Evolutionary conservation across 1,139 yeast species (phyloP).

Genomic region (Diutina mesorugosa): DNA sequence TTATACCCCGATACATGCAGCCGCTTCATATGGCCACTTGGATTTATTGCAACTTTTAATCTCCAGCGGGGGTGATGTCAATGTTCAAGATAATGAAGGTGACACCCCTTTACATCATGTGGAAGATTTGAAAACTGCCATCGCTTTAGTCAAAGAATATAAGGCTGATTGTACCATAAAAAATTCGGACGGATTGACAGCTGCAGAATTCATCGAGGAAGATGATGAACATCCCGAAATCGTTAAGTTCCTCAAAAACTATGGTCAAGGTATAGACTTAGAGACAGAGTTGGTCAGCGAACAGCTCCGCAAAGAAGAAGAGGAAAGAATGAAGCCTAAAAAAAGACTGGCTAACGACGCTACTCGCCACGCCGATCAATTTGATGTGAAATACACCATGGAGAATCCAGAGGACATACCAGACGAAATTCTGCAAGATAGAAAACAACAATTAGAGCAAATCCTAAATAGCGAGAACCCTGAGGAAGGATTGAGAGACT

Average conservation of each 20-base stretch:
- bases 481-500: slow-evolving; percentile 61
- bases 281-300: slow-evolving; percentile 21
- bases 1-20: slow-evolving; percentile 93
- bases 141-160: slow-evolving; percentile 47
- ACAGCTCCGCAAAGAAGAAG: slow-evolving; percentile 9
- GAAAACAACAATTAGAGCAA: slow-evolving; percentile 52
- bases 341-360: slow-evolving; percentile 4
- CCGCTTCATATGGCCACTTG: slow-evolving; percentile 80
- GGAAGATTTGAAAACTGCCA: slow-evolving; percentile 59
- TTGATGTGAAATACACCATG: slow-evolving; percentile 38
- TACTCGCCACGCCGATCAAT: slow-evolving; percentile 4
- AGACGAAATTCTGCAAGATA: slow-evolving; percentile 32
- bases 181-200: slow-evolving; percentile 65
- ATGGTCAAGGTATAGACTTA: background rate
- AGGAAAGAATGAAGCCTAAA: background rate
- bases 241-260: slow-evolving; percentile 41
- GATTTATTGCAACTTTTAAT: slow-evolving; percentile 53
- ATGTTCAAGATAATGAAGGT: slow-evolving; percentile 77
- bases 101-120: slow-evolving; percentile 92
- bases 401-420: slow-evolving; percentile 23
- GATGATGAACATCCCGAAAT: slow-evolving; percentile 81
- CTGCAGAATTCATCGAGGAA: slow-evolving; percentile 59
- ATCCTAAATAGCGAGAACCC: slow-evolving; percentile 69
- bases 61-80: slow-evolving; percentile 60
- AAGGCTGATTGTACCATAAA: slow-evolving; percentile 51